Evolutionary conservation across 352 stramenopile genomes (phyloP), one percentile per base, ranked within the genome.

Genomic region (Globisporangium lucens): DNA sequence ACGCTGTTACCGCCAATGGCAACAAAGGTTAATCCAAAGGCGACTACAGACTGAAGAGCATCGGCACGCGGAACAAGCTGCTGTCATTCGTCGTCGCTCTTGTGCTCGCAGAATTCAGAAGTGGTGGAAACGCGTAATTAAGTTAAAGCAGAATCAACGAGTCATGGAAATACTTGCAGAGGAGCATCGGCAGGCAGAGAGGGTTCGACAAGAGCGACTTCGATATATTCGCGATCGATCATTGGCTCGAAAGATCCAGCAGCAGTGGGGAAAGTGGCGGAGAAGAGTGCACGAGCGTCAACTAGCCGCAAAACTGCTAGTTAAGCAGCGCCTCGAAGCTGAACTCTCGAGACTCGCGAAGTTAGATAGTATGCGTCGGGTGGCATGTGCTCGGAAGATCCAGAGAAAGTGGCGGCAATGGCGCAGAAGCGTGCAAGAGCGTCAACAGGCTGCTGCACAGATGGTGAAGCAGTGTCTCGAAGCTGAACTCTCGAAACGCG

Each of bases 371-470:
- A 63, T 69, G n/a, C 49, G 46, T n/a, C 24, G 33, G 0, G 22
- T 33, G 52, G 51, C 53, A 7, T 65, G 63, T 17, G 68, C 61
- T 29, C 49, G 46, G 9, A 27, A 29, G 35, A 68, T 75, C 17
- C 72, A 77, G 27, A 52, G 12, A 13, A 38, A 38, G 9, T 77
- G 68, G 68, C 60, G 53, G 12, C 46, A n/a, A 33, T 70, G 68
- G 63, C 51, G 49, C 4, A 12, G 29, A 33, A 36, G 22, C 27
- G n/a, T 22, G 35, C 33, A 55, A 38, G 47, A 56, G 51, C 47
- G 52, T 30, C 47, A 27, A 9, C 47, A 63, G n/a, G 17, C 30
- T 58, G 41, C 24, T 15, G n/a, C 22, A 29, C 12, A 13, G 43
- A 8, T 60, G 8, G 55, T 4, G 29, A 43, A 9, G 8, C 17